Conservation (phyloP, 306 rosid genomes). For the Echinosophora koreensis region DNA sequence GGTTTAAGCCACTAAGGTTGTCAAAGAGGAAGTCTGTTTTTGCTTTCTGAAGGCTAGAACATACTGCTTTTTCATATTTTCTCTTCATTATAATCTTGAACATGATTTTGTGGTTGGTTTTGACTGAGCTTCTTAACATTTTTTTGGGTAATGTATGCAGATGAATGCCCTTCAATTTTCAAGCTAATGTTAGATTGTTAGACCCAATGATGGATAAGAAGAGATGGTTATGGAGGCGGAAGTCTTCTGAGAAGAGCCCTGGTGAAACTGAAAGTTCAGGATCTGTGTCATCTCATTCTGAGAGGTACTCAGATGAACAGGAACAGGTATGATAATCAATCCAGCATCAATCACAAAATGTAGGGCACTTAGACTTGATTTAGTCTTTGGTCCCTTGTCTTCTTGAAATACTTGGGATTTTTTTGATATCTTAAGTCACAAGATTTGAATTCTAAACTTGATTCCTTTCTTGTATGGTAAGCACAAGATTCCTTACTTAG, state of each 20-base stretch:
- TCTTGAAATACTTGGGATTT: not conserved
- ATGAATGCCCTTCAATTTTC: constrained; percentile 46
- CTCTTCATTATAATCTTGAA: constrained; percentile 21
- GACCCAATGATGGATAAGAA: constrained; percentile 70
- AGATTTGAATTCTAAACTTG: constrained; percentile 26
- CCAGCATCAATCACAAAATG: not conserved
- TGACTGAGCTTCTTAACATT: constrained; percentile 32
- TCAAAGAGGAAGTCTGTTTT: constrained; percentile 40
- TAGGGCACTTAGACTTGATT: not conserved
- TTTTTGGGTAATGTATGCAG: constrained; percentile 43
- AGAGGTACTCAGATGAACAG: constrained; percentile 85
- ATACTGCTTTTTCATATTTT: constrained; percentile 39
- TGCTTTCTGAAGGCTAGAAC: constrained; percentile 33
- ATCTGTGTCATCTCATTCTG: constrained; percentile 81
- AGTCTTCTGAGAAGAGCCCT: constrained; percentile 78
- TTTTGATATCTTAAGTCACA: constrained; percentile 17
- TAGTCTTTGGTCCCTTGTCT: not conserved
- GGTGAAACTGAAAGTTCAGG: constrained; percentile 88
- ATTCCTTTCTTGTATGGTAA: constrained; percentile 18
- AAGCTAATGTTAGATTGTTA: constrained; percentile 51
- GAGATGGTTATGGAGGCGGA: constrained; percentile 88
- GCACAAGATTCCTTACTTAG: constrained; percentile 32
- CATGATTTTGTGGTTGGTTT: constrained; percentile 32
- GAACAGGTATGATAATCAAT: constrained; percentile 67
- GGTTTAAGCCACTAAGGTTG: constrained; percentile 23